Percentiles rank a stretch among this genome's conserved stretches.
These are phyloP conservation scores for Kokia cookei DNA, from an alignment of 441 rosid species.

Conservation along the genomic window DNA sequence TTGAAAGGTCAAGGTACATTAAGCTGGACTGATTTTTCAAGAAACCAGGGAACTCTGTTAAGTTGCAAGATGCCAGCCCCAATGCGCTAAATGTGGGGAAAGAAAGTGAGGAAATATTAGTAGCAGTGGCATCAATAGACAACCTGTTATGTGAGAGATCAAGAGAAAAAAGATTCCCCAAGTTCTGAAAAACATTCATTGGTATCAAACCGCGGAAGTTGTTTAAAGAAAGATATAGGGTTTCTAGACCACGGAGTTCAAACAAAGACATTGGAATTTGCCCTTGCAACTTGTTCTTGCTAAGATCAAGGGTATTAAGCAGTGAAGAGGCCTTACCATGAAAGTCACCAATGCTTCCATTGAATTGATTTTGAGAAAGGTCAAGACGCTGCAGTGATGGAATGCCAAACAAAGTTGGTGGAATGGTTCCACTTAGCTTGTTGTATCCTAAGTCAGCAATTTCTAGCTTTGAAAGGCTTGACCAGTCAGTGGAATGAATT, in stretches of 20 bases:
- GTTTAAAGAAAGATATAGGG: constrained; percentile 44
- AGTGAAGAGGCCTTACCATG: background rate
- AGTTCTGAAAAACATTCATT: background rate
- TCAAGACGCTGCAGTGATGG: constrained; percentile 20
- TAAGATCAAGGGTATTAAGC: constrained; percentile 24
- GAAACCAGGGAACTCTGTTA: constrained; percentile 21
- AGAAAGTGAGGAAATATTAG: background rate
- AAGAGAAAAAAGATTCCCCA: constrained; percentile 23
- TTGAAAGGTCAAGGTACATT: constrained; percentile 36
- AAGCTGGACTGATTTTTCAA: background rate
- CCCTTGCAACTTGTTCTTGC: constrained; percentile 30
- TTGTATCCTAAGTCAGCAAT: constrained; percentile 21
- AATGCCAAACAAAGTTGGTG: constrained; percentile 20
- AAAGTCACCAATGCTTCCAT: constrained; percentile 4
- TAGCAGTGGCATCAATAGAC: constrained; percentile 3
- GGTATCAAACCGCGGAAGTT: constrained; percentile 27
- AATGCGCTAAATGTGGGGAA: background rate
- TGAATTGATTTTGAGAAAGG: constrained; percentile 30
- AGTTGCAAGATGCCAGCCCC: constrained; percentile 30
- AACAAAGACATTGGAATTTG: constrained; percentile 11
- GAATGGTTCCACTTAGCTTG: constrained; percentile 24
- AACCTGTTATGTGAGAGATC: constrained; percentile 36
- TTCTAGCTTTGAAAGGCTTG: constrained; percentile 10
- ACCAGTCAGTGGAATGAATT: background rate
- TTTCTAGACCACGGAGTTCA: constrained; percentile 6